Evolutionary conservation across 2,329 filamentous ascomycete genomes (phyloP).

Genomic region (Alternaria solani): DNA sequence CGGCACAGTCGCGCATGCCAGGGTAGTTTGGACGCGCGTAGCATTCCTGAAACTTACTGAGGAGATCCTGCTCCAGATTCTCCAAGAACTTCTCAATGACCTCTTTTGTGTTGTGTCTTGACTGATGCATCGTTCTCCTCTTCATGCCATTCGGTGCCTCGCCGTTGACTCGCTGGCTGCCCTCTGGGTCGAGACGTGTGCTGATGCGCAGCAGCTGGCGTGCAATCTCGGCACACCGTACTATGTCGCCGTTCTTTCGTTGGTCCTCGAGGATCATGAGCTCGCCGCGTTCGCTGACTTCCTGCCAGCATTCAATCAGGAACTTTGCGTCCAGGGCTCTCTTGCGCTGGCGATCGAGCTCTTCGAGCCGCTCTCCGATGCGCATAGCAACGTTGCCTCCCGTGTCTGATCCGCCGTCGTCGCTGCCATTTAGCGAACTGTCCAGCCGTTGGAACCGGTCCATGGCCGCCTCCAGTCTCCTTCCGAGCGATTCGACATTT

Average conservation of each 20-base stretch:
- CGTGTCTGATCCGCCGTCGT: constrained; percentile 61
- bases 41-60: constrained; percentile 97
- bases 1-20: constrained; percentile 96
- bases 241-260: constrained; percentile 86
- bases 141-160: constrained; percentile 60
- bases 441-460: constrained; percentile 91
- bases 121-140: constrained; percentile 41
- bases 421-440: constrained; percentile 74
- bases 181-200: constrained; percentile 81
- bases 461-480: constrained; percentile 91
- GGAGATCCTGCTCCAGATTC: constrained; percentile 89
- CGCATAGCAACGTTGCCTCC: constrained; percentile 92
- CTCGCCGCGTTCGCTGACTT: constrained; percentile 89
- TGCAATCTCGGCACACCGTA: constrained; percentile 91
- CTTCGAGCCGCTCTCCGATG: constrained; percentile 92
- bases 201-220: constrained; percentile 94
- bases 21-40: constrained; percentile 95
- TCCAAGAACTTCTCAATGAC: constrained; percentile 97
- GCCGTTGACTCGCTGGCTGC: constrained; percentile 56
- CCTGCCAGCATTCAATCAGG: constrained; percentile 94
- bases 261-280: constrained; percentile 89
- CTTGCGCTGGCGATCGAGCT: constrained; percentile 89
- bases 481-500: constrained; percentile 85
- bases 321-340: constrained; percentile 93
- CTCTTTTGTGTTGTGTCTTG: constrained; percentile 75